phyloP scores from a whole-genome alignment of 1,284 basidiomycete species.

The Puccinia brachypodii region DNA sequence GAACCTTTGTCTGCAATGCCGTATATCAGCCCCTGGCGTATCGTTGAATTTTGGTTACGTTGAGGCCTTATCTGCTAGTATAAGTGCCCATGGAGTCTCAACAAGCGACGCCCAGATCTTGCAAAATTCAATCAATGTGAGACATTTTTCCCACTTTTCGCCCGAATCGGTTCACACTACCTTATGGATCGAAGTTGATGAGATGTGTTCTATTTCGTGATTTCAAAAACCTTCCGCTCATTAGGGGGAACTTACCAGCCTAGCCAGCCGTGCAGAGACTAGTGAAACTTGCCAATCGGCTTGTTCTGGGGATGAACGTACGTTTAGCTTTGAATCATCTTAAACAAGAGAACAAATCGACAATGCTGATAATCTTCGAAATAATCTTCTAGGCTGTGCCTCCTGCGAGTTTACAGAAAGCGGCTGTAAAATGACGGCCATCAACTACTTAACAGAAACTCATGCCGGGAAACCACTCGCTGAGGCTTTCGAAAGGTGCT shows the following conservation, averaged over 20 bases:
- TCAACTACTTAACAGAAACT: background rate
- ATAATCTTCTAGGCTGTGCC: background rate
- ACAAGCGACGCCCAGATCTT: background rate
- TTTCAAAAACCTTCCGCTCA: background rate
- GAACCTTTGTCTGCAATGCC: conserved; percentile 24
- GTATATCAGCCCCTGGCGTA: background rate
- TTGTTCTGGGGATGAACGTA: background rate
- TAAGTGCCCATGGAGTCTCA: conserved; percentile 9
- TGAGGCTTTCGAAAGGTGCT: background rate
- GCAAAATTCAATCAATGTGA: conserved; percentile 8
- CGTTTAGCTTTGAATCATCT: background rate
- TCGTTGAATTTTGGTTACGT: background rate
- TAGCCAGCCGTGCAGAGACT: background rate
- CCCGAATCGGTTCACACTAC: background rate
- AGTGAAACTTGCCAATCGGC: background rate
- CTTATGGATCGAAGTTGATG: background rate
- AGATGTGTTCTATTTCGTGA: background rate
- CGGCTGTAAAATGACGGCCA: background rate
- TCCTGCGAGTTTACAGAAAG: background rate
- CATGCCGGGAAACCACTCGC: background rate
- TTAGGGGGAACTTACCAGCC: background rate
- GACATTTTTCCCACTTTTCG: background rate
- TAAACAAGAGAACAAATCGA: background rate
- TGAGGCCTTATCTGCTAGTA: background rate
- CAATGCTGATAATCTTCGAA: too few species aligned